These are phyloP conservation scores for Botrytis cinerea DNA, from an alignment of 2,329 filamentous ascomycete species.

Conservation along the genomic window DNA sequence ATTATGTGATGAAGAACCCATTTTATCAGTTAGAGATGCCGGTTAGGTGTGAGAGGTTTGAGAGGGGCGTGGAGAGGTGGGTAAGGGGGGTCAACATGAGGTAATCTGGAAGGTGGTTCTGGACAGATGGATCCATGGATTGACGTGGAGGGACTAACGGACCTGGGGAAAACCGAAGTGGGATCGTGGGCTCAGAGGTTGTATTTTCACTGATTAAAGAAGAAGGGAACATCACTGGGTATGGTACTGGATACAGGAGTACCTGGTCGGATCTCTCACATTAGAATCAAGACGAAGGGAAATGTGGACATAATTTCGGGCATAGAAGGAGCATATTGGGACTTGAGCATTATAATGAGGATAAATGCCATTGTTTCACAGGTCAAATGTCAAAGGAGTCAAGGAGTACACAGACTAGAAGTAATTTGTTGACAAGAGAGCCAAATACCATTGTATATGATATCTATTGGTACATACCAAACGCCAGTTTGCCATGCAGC, in stretches of 20 bases:
- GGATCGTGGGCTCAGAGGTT: neutral
- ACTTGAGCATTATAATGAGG: neutral
- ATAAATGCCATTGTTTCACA: neutral
- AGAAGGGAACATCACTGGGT: neutral
- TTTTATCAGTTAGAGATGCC: slow-evolving; percentile 99
- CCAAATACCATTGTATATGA: slow-evolving; percentile 29
- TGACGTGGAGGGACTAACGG: neutral
- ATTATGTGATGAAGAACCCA: slow-evolving; percentile 99
- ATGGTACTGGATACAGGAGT: neutral
- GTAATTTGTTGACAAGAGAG: slow-evolving; percentile 27
- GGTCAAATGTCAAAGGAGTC: slow-evolving; percentile 13
- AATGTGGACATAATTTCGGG: slow-evolving; percentile 12
- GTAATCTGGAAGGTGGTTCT: slow-evolving; percentile 1
- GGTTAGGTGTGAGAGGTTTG: slow-evolving; percentile 91
- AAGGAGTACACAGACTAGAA: slow-evolving; percentile 8
- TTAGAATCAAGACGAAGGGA: neutral
- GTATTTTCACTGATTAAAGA: neutral
- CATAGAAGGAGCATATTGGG: slow-evolving; percentile 5
- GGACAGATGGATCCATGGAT: neutral
- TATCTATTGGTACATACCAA: slow-evolving; percentile 43
- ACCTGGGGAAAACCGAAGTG: neutral
- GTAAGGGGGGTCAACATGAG: slow-evolving; percentile 68
- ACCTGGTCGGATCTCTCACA: neutral
- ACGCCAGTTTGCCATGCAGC: slow-evolving; percentile 41
- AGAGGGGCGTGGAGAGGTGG: slow-evolving; percentile 79